Conservation (phyloP, 2,329 filamentous ascomycete species). For the Amesomyces nigricolor region DNA sequence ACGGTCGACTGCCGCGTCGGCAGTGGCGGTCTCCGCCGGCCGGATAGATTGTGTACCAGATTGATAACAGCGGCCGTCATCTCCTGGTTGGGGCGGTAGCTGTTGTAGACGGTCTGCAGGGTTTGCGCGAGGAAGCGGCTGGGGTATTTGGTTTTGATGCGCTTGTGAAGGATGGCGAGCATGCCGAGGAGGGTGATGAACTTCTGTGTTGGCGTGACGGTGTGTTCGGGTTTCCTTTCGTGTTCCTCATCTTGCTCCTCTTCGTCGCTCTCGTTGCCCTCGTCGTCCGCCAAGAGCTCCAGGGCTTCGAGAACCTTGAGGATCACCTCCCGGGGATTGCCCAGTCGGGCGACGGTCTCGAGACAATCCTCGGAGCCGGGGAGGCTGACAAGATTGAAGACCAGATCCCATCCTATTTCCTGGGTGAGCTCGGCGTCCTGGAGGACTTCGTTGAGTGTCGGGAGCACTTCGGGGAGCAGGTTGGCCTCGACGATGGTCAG, state of each 20-base stretch:
- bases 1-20: slow-evolving; percentile 55
- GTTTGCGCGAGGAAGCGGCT: slow-evolving; percentile 73
- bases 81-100: slow-evolving; percentile 60
- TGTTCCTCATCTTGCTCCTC: slow-evolving; percentile 22
- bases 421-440: slow-evolving; percentile 62
- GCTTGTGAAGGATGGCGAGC: slow-evolving; percentile 65
- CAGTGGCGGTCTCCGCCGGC: slow-evolving; percentile 58
- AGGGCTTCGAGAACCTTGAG: slow-evolving; percentile 73
- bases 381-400: slow-evolving; percentile 65
- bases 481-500: slow-evolving; percentile 73
- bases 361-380: slow-evolving; percentile 65
- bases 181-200: slow-evolving; percentile 67
- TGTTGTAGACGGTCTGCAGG: slow-evolving; percentile 64
- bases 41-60: slow-evolving; percentile 63
- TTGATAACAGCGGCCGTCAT: slow-evolving; percentile 66
- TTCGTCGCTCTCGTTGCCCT: slow-evolving; percentile 27
- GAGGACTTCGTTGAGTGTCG: slow-evolving; percentile 55
- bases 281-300: slow-evolving; percentile 47
- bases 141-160: slow-evolving; percentile 71
- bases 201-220: slow-evolving; percentile 35
- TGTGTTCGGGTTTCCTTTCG: slow-evolving; percentile 13
- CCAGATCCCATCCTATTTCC: slow-evolving; percentile 79
- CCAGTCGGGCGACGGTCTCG: slow-evolving; percentile 67
- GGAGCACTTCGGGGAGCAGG: slow-evolving; percentile 60
- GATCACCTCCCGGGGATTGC: slow-evolving; percentile 76